Percentiles rank a stretch among this genome's conserved stretches.
Conservation (phyloP, 1,284 basidiomycete genomes). For the Apiotrichum montevideense region DNA sequence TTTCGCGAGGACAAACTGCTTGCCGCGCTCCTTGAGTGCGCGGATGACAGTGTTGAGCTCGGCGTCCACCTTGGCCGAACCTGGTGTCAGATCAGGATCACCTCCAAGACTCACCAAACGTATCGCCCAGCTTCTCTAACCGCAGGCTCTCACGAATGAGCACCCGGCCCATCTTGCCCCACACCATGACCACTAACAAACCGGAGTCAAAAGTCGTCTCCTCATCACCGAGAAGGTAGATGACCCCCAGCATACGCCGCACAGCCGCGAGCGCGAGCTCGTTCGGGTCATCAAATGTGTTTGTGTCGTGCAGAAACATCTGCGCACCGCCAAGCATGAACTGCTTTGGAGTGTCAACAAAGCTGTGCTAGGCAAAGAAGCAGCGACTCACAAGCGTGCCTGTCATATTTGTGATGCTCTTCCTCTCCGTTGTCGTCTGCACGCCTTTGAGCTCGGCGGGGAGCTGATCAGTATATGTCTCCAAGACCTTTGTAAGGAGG, state of each 20-base stretch:
- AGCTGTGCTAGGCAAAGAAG: no score
- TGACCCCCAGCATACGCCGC: slow-evolving; percentile 12
- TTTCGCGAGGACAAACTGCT: not conserved
- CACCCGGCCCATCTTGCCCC: slow-evolving; percentile 6
- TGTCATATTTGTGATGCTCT: not conserved
- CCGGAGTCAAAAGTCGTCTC: slow-evolving; percentile 2
- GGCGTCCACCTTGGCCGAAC: not conserved
- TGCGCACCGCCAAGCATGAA: slow-evolving; percentile 9
- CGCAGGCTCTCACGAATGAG: slow-evolving; percentile 12
- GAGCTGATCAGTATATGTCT: not conserved
- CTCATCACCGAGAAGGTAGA: slow-evolving; percentile 3
- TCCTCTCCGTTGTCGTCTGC: not conserved
- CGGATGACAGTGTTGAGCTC: not conserved
- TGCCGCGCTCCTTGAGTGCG: not conserved
- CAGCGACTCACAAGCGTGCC: not conserved
- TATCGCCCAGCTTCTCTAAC: slow-evolving; percentile 4
- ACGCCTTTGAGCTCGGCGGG: not conserved
- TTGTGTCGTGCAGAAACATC: slow-evolving; percentile 15
- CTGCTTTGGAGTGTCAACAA: slow-evolving; percentile 11
- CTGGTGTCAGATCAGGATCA: not conserved
- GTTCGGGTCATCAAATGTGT: slow-evolving; percentile 11
- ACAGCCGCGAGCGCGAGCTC: slow-evolving; percentile 14
- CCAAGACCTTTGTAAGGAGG: not conserved
- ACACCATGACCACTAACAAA: slow-evolving; percentile 7
- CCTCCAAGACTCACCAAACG: slow-evolving; percentile 4